phyloP scores from a whole-genome alignment of 352 stramenopile species.

The Phytopythium helicoides region DNA sequence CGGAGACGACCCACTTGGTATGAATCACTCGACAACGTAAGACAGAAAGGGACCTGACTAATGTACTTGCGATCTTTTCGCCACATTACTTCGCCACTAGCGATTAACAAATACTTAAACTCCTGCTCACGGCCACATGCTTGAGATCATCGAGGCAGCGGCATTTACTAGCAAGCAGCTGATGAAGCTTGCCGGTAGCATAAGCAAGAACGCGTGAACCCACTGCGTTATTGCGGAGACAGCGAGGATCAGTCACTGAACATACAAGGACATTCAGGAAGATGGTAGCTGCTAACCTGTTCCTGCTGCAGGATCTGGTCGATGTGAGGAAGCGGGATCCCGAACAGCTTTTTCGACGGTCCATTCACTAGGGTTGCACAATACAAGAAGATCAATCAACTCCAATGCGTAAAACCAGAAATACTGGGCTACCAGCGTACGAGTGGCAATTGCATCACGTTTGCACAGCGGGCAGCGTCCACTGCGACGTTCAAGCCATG shows the following conservation, averaged over 20 bases:
- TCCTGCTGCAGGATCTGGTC: constrained; percentile 77
- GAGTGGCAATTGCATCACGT: constrained; percentile 64
- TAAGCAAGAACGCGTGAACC: constrained; percentile 79
- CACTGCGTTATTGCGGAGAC: constrained; percentile 27
- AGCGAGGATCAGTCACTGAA: not conserved
- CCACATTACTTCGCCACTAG: no score
- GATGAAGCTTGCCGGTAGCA: constrained; percentile 75
- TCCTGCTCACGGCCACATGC: constrained; percentile 60
- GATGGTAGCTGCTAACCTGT: no score
- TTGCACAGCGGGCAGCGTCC: constrained; percentile 83
- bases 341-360: constrained; percentile 58
- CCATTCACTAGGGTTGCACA: constrained; percentile 28
- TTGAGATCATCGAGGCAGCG: constrained; percentile 67
- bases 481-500: constrained; percentile 79
- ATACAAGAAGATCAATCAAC: not conserved
- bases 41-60: no score
- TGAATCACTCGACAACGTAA: not conserved
- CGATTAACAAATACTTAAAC: not conserved
- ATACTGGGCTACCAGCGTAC: no score
- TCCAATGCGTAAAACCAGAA: constrained; percentile 6
- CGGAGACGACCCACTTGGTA: constrained; percentile 7
- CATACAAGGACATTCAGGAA: no score
- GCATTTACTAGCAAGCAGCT: constrained; percentile 81
- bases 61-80: no score
- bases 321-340: constrained; percentile 48